Evolutionary conservation across 352 stramenopile species (phyloP).

Genomic region (Globisporangium uncinulatum): DNA sequence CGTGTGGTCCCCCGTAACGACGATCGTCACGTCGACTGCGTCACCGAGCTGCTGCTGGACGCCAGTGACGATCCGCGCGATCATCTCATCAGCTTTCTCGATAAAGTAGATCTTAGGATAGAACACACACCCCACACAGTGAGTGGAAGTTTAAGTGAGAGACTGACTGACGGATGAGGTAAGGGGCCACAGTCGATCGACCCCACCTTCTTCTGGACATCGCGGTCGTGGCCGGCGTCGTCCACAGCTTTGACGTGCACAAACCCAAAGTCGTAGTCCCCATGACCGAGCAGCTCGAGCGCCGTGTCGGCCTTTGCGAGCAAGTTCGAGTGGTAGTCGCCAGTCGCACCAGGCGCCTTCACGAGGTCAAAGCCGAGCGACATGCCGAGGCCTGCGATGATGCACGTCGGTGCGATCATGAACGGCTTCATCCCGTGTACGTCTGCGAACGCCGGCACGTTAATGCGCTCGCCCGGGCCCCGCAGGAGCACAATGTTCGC

Average conservation of each 20-base stretch:
- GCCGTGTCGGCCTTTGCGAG: conserved; percentile 75
- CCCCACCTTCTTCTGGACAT: conserved; percentile 70
- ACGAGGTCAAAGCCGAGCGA: conserved; percentile 77
- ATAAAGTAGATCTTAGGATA: conserved; percentile 57
- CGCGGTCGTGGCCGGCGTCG: conserved; percentile 80
- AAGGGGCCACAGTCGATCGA: neutral
- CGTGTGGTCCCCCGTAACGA: conserved; percentile 86
- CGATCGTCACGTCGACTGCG: conserved; percentile 59
- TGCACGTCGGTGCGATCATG: conserved; percentile 87
- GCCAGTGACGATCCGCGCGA: conserved; percentile 45
- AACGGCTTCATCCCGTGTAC: conserved; percentile 79
- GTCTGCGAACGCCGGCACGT: conserved; percentile 75
- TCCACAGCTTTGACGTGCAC: conserved; percentile 86
- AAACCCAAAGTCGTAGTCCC: conserved; percentile 73
- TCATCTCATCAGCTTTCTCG: conserved; percentile 82
- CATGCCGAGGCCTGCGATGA: conserved; percentile 84
- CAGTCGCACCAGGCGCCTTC: conserved; percentile 63
- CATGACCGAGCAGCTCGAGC: conserved; percentile 31
- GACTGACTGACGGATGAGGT: too few species aligned
- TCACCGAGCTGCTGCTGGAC: conserved; percentile 33
- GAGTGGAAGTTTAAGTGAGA: too few species aligned
- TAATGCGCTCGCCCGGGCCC: conserved; percentile 79
- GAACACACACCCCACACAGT: too few species aligned
- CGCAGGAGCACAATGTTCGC: conserved; percentile 85
- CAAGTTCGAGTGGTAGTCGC: conserved; percentile 84